Percentiles rank a stretch among this genome's conserved stretches.
Evolutionary conservation across 306 rosid genomes (phyloP).

Genomic region (Fragaria nilgerrensis): DNA sequence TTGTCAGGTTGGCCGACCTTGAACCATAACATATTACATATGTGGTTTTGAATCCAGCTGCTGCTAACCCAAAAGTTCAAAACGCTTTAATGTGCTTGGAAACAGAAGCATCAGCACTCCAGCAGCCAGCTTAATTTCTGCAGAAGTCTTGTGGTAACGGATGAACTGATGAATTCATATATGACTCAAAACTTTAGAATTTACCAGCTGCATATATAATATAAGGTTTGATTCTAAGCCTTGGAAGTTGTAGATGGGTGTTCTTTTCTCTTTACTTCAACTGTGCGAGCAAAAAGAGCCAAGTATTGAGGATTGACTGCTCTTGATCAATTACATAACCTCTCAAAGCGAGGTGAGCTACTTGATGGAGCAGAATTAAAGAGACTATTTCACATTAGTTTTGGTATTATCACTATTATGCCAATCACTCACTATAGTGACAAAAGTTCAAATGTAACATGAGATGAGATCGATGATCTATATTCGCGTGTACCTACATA

Average conservation of each 20-base stretch:
- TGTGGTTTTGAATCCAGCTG: background rate
- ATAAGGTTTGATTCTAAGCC: background rate
- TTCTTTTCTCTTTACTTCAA: background rate
- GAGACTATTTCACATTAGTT: background rate
- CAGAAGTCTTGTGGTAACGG: background rate
- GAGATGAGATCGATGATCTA: no score
- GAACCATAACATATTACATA: background rate
- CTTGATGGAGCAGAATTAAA: background rate
- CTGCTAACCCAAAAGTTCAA: background rate
- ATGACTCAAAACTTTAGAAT: background rate
- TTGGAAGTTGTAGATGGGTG: background rate
- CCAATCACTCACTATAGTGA: background rate
- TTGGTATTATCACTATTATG: background rate
- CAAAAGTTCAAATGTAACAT: background rate
- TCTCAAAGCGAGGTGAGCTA: background rate
- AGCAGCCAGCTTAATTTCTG: background rate
- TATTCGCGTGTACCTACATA: no score
- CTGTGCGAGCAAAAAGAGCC: background rate
- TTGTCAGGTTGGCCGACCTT: conserved; percentile 15
- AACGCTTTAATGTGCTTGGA: background rate
- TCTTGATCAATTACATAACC: background rate
- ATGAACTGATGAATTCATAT: background rate
- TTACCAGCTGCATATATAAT: background rate
- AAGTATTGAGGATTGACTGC: background rate
- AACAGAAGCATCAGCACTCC: conserved; percentile 5